Evolutionary conservation across 306 rosid species (phyloP), one percentile per base, ranked within the genome.

Genomic region (Macrotyloma uniflorum): DNA sequence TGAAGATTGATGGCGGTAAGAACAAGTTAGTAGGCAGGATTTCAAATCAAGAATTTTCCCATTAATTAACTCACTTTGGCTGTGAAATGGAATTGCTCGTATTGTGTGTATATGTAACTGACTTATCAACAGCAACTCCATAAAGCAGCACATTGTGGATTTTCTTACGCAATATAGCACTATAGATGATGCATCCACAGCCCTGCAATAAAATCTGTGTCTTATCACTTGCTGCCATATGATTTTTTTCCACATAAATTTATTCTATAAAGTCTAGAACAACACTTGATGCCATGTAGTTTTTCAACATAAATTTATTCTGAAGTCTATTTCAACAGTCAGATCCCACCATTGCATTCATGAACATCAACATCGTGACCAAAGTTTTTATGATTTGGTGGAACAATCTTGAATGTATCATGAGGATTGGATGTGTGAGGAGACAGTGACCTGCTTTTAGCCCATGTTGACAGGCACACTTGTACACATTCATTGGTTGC

Each of bases 11-110:
- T 62, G 38, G 2, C 4, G 6, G 28, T 43, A 53, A 74, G 67
- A 80, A 49, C 78, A 72, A 54, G 43, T 65, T 53, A 72, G 72
- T n/a, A 42, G 79, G 68, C 32, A 80, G 10, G 42, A 81, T 67
- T 38, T 86, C 66, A 67, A 78, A 86, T 75, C 65, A 22, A 47
- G 61, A 77, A 68, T 46, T 16, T 58, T 40, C 47, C 72, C 57
- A 59, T 45, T 10, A 43, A 57, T 51, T 74, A 65, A 74, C 78
- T 49, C 49, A 72, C 57, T 80, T 70, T 82, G 67, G 80, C 45
- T 20, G 59, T 89, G 97, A 91, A 87, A 91, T 79, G 92, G 88
- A 88, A 76, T 88, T 83, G 94, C 91, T 89, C 97, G 84, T 91
- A 91, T 91, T 83, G 80, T 74, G 80, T 68, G 71, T 3, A 66